Evolutionary conservation across 2,329 filamentous ascomycete genomes (phyloP), one percentile per base, ranked within the genome.

Genomic region (Phialemonium atrogriseum): DNA sequence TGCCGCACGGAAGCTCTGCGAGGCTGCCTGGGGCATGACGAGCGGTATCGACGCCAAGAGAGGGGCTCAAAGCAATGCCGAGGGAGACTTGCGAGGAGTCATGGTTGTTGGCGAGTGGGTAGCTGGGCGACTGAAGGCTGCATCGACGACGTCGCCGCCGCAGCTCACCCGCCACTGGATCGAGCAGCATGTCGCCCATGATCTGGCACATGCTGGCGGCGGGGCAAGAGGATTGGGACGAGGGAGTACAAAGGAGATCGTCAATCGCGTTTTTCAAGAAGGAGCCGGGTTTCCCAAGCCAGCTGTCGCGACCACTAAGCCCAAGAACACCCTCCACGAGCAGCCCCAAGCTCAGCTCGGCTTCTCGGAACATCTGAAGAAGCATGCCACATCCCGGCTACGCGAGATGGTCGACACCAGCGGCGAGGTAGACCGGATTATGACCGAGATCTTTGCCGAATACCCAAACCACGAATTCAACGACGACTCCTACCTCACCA

Each of bases 91-190:
- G 20, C 73, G 85, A 43, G 81, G 84, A 23, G 73, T 89, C 36
- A 84, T 93, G 79, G 84, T 93, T 0, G 82, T 89, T 4, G 80
- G 80, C 24, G 84, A 93, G 55, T 91, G 85, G 85, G 83, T 88
- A 10, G 85, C 84, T 12, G 71, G 80, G 8, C 78, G 81, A 24
- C 64, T 88, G 29, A 70, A 69, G 42, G 62, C 70, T 4, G 58
- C 66, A 1, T 52, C 62, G 7, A 53, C 55, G 11, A 58, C 58
- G 12, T 48, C 54, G 15, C 57, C 59, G 5, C 52, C 52, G 2
- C 63, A 67, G 31, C 59, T 93, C 33, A 87, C 83, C 3, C 69
- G 80, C 11, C 73, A 78, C 46, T 89, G 84, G 82, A 70, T 91
- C 7, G 84, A 91, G 45, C 64, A 74, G 21, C 71, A 88, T 38